Base-by-base conservation (phyloP, 139 green algal species). In the Chlamydomonas sp. region DNA sequence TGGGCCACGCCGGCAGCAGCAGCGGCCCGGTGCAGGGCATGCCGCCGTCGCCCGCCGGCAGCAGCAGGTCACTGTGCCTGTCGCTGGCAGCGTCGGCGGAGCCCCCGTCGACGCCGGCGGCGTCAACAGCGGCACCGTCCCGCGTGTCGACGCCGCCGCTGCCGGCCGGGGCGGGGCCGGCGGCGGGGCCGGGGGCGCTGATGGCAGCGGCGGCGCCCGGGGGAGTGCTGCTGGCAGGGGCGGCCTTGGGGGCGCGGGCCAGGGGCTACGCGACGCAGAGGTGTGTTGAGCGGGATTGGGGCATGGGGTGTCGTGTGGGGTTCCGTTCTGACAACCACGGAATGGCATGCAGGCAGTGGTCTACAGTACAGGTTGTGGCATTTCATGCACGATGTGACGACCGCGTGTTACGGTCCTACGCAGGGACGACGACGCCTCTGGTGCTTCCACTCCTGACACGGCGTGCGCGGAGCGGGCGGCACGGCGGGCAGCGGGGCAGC, bases 1-100 rank as follows among this genome's bases (percentile, higher is more conserved):
- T 63, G 62, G 75, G 72, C 83, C 83, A 72, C 62, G 73, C 64
- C 73, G 64, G 83, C 72, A 81, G 72, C 83, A 76, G 58, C 58
- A 49, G 31, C 31, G 31, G 31, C 31, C 31, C 31, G 31, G 31
- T 49, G 31, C 31, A 49, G 31, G 31, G 31, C 31, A 49, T 49
- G 31, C 31, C 31, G 31, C 31, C 31, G 31, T 49, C 31, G 31
- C 31, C 31, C 31, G 31, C 31, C 31, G 31, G 31, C 31, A 49
- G 31, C 31, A 49, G 31, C 31, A 49, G 31, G 31, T 49, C 31
- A 49, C 31, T 49, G 31, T 49, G 31, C 31, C 31, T 49, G 31
- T 49, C 31, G 31, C 31, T 49, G 31, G 31, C 31, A 49, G 31
- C 31, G 31, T 49, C 31, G 31, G 31, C 31, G 31, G 31, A 49